A percentile compares a stretch with the other conserved stretches of the same genome.
These are phyloP conservation scores for Thalassiosira profunda DNA, from an alignment of 108 stramenopile species.

Conservation along the genomic window DNA sequence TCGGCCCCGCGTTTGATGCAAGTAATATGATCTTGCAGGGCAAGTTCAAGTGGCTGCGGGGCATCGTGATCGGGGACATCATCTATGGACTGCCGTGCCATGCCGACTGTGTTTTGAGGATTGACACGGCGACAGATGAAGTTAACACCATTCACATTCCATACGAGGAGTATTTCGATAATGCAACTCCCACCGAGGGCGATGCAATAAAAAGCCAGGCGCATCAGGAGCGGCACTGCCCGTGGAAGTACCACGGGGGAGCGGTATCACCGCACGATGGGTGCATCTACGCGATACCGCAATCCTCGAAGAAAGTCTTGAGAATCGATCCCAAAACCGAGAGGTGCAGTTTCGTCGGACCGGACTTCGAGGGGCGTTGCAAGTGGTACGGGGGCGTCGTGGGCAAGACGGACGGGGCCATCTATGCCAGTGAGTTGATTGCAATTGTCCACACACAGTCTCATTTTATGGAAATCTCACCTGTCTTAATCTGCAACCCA, in stretches of 20 bases:
- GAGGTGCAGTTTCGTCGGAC: slow-evolving; percentile 59
- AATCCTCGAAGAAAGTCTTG: slow-evolving; percentile 69
- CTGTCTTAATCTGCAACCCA: neutral
- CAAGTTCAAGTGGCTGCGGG: slow-evolving; percentile 91
- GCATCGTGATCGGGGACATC: slow-evolving; percentile 66
- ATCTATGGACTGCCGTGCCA: slow-evolving; percentile 92
- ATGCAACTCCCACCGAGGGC: slow-evolving; percentile 2
- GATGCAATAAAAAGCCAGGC: slow-evolving; percentile 23
- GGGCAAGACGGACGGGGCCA: slow-evolving; percentile 75
- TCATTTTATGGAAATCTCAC: too few relatives aligned
- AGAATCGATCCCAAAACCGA: slow-evolving; percentile 80
- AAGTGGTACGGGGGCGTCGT: slow-evolving; percentile 94
- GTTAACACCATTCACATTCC: slow-evolving; percentile 69
- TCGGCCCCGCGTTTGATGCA: slow-evolving; percentile 69
- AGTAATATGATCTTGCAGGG: slow-evolving; percentile 37
- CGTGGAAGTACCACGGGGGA: slow-evolving; percentile 93
- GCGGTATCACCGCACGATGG: slow-evolving; percentile 66
- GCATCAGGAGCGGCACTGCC: slow-evolving; percentile 43
- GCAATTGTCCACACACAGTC: too few relatives aligned
- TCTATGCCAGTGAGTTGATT: slow-evolving; percentile 68
- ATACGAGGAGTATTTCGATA: slow-evolving; percentile 60
- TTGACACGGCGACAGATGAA: slow-evolving; percentile 67
- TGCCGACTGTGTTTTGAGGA: slow-evolving; percentile 70
- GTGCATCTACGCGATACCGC: slow-evolving; percentile 90
- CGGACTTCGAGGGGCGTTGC: slow-evolving; percentile 63